These are phyloP conservation scores for Fusarium liriodendri DNA, from an alignment of 2,329 filamentous ascomycete genomes.

Conservation along the genomic window DNA sequence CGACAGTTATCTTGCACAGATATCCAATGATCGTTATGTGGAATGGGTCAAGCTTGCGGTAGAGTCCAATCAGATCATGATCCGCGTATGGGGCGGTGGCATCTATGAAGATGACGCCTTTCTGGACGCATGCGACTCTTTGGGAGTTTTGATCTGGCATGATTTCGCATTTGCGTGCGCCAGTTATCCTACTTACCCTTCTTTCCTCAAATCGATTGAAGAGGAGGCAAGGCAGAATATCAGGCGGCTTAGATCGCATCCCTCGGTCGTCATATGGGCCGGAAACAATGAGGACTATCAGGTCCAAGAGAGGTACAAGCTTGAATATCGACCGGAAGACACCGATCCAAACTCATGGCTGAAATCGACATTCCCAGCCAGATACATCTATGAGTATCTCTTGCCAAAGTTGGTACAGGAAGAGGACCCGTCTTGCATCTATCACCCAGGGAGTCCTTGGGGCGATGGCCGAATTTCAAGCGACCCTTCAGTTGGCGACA, in stretches of 20 bases:
- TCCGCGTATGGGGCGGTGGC: constrained; percentile 44
- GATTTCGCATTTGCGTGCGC: constrained; percentile 79
- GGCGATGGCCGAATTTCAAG: background rate
- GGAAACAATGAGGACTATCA: constrained; percentile 87
- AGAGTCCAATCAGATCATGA: constrained; percentile 53
- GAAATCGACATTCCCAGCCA: constrained; percentile 78
- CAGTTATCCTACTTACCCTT: constrained; percentile 72
- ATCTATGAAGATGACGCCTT: constrained; percentile 74
- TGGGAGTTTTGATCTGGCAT: constrained; percentile 78
- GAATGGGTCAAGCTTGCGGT: constrained; percentile 78
- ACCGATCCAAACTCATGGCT: constrained; percentile 71
- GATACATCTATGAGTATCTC: constrained; percentile 84
- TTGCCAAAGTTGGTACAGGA: constrained; percentile 65
- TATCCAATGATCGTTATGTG: constrained; percentile 60
- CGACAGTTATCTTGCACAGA: constrained; percentile 75
- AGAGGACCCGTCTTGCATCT: constrained; percentile 44
- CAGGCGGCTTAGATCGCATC: constrained; percentile 66
- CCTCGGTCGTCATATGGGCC: constrained; percentile 80
- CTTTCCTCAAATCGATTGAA: constrained; percentile 67
- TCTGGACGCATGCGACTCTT: constrained; percentile 75
- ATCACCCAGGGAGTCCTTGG: background rate
- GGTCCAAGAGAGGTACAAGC: constrained; percentile 73
- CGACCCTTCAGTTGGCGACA: background rate
- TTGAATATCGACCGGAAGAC: constrained; percentile 80
- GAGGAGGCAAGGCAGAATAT: constrained; percentile 73